These are phyloP conservation scores for Beauveria medogensis DNA, from an alignment of 2,329 filamentous ascomycete genomes.

Conservation along the genomic window DNA sequence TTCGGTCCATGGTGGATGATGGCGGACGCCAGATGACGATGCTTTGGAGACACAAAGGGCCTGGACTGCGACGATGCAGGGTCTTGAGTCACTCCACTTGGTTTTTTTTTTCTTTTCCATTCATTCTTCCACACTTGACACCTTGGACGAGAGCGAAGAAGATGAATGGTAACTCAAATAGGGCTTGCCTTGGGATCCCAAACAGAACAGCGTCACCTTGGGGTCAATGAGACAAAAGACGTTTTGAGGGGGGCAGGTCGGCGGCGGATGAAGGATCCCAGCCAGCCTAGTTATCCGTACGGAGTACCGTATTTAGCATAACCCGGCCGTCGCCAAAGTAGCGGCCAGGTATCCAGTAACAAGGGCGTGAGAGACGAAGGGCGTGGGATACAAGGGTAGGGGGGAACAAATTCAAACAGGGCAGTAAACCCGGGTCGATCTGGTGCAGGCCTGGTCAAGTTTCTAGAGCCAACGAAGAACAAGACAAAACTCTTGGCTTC, in stretches of 20 bases:
- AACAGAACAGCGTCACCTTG: not conserved
- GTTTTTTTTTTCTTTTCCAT: not conserved
- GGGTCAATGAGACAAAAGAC: conserved; percentile 5
- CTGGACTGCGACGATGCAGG: not conserved
- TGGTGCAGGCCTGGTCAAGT: not conserved
- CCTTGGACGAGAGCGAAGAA: not conserved
- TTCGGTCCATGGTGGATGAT: not conserved
- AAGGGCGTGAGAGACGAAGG: not conserved
- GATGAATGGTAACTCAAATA: not conserved
- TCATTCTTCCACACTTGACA: not conserved
- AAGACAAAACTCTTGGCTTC: not conserved
- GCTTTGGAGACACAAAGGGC: not conserved
- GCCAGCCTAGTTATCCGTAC: not conserved
- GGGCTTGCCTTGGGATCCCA: not conserved
- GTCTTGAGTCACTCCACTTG: not conserved
- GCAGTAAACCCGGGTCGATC: not conserved
- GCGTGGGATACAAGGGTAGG: not conserved
- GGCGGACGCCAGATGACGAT: conserved; percentile 3
- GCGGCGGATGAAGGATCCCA: not conserved
- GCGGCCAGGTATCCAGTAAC: not conserved
- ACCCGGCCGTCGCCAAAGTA: not conserved
- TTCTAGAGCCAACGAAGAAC: not conserved
- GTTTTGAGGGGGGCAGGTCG: not conserved
- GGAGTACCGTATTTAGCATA: not conserved
- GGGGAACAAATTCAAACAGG: not conserved